Percentiles rank a stretch among this genome's conserved stretches.
These are phyloP conservation scores for Periconia digitata DNA, from an alignment of 2,329 filamentous ascomycete genomes.

Conservation along the genomic window DNA sequence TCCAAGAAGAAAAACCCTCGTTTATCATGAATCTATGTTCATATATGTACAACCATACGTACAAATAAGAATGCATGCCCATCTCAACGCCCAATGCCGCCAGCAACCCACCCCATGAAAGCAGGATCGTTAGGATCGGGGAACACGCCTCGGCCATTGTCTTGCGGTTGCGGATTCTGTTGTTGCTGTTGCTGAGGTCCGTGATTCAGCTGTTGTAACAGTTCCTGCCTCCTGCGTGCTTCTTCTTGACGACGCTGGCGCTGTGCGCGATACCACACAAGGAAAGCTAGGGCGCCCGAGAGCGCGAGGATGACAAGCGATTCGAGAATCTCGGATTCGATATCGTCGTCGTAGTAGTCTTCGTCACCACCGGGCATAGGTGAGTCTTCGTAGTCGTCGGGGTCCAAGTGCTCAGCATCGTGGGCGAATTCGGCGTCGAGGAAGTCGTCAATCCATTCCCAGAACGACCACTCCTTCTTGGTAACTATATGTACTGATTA, in stretches of 20 bases:
- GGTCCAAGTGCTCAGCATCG: slow-evolving; percentile 53
- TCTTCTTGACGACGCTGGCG: slow-evolving; percentile 52
- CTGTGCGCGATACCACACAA: slow-evolving; percentile 81
- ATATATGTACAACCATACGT: neutral
- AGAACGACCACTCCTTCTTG: slow-evolving; percentile 73
- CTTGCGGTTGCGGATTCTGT: slow-evolving; percentile 19
- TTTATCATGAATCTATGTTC: too few relatives aligned
- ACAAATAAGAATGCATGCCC: too few relatives aligned
- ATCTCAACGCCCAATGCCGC: slow-evolving; percentile 63
- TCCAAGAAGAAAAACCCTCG: too few relatives aligned
- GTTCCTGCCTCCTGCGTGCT: slow-evolving; percentile 30
- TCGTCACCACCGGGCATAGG: slow-evolving; percentile 52
- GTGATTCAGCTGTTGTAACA: slow-evolving; percentile 35
- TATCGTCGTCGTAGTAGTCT: slow-evolving; percentile 62
- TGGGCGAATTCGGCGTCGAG: slow-evolving; percentile 61
- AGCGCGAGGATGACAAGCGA: slow-evolving; percentile 81
- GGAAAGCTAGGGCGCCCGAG: slow-evolving; percentile 69
- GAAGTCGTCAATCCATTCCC: slow-evolving; percentile 87
- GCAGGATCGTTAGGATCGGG: slow-evolving; percentile 68
- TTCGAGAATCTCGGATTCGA: slow-evolving; percentile 81
- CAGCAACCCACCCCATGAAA: slow-evolving; percentile 67
- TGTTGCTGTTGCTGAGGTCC: too few relatives aligned
- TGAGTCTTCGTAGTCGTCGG: slow-evolving; percentile 40
- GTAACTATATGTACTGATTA: slow-evolving; percentile 52
- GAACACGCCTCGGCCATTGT: slow-evolving; percentile 60